Base-by-base conservation (phyloP, 2,329 filamentous ascomycete species). In the Ophiocordyceps sinensis region DNA sequence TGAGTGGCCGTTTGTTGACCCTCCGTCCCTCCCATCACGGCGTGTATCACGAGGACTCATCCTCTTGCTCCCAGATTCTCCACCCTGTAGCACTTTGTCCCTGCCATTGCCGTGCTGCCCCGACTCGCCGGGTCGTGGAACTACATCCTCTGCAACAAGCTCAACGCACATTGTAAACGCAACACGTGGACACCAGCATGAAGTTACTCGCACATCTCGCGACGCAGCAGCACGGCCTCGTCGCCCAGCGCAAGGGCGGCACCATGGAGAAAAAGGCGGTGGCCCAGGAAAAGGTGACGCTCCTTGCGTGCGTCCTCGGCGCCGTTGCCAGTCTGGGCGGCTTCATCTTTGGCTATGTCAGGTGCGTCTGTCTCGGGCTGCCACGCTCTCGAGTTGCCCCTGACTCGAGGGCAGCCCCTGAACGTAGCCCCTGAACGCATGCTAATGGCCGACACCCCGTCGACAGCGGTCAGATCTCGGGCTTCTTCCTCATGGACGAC, bases 401-500 rank as follows among this genome's bases (percentile, higher is more conserved):
- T 2, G 5, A 9, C 23, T 26, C 6, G 23, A 26, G 19, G 4
- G 4, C 3, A 19, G 19, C 19, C 19, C 19, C 19, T 19, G 19
- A 4, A 19, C n/a, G n/a, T n/a, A n/a, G n/a, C 19, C 23, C 23
- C 9, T 26, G 23, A 26, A 26, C 9, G 23, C 5, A 2, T 26
- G 23, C 23, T 9, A 9, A 26, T 26, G 23, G 4, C 14, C 4
- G 13, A 35, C 32, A 9, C 12, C n/a, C 32, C 9, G 3, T 7
- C n/a, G 11, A 15, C 46, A 73, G 69, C 53, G 74, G 75, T 59
- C 73, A 77, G 49, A 73, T 75, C 35, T 73, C 66, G 5, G 76
- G 77, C 41, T 79, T 77, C 58, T 71, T 80, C 48, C 57, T 66
- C 42, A 79, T 79, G 75, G 38, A 57, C 3, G 68, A 80, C 54